Percentiles rank a stretch among this genome's conserved stretches.
Conservation (phyloP, 192 early-diverging fungal genomes). For the Allomyces macrogynus region DNA sequence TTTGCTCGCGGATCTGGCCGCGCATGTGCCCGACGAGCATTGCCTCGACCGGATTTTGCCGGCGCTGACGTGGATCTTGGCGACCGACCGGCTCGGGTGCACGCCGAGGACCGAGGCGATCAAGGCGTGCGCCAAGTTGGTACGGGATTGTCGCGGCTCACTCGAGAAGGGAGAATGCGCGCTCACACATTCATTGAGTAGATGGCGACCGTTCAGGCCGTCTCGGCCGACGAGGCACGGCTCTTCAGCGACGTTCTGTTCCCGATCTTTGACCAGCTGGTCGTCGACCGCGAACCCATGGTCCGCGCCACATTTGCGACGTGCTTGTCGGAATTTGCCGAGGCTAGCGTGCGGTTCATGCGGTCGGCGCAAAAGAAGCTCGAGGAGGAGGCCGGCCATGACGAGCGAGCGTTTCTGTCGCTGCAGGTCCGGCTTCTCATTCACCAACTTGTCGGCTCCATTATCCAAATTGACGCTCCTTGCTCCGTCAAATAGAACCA, state of each 20-base stretch:
- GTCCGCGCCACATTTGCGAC: constrained; percentile 69
- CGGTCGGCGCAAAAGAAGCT: constrained; percentile 28
- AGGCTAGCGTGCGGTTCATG: constrained; percentile 50
- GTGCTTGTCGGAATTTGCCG: constrained; percentile 56
- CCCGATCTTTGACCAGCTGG: constrained; percentile 47
- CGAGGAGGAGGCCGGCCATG: background rate
- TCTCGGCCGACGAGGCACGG: constrained; percentile 60
- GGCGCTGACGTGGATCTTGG: constrained; percentile 55
- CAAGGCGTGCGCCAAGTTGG: constrained; percentile 45
- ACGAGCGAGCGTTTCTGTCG: too few relatives aligned
- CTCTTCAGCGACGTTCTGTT: constrained; percentile 84
- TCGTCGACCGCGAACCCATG: constrained; percentile 45
- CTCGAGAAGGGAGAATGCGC: too few relatives aligned
- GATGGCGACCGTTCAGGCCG: constrained; percentile 32
- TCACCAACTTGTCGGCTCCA: constrained; percentile 6
- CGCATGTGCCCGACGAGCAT: constrained; percentile 35
- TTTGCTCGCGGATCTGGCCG: too few relatives aligned
- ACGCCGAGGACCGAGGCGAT: constrained; percentile 21
- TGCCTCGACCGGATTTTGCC: constrained; percentile 59
- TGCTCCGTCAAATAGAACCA: constrained; percentile 3
- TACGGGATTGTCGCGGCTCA: constrained; percentile 8
- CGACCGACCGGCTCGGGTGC: constrained; percentile 28
- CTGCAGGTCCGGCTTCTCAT: background rate
- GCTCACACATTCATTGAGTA: too few relatives aligned
- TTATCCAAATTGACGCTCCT: background rate